Evolutionary conservation across 2,329 filamentous ascomycete species (phyloP).

Genomic region (Neophaeococcomyces mojaviensis): DNA sequence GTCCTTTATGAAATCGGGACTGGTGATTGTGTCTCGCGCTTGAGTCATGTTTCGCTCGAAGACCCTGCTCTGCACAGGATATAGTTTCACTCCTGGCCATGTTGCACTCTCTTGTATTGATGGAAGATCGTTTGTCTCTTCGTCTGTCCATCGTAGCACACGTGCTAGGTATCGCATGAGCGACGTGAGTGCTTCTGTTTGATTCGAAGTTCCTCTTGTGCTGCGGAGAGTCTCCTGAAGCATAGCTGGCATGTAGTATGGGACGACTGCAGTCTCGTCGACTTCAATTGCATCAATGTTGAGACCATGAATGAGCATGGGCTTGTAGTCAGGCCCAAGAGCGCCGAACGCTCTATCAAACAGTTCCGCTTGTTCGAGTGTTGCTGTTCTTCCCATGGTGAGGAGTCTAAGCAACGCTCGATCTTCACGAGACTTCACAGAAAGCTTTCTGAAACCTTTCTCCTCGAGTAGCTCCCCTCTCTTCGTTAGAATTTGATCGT

Average conservation of each 20-base stretch:
- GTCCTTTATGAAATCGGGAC: slow-evolving; percentile 22
- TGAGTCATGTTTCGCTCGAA: slow-evolving; percentile 27
- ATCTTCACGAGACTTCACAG: slow-evolving; percentile 22
- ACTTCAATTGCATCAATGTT: slow-evolving; percentile 30
- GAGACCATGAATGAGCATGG: slow-evolving; percentile 25
- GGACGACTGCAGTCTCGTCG: slow-evolving; percentile 29
- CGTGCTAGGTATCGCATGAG: slow-evolving; percentile 26
- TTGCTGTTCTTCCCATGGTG: slow-evolving; percentile 31
- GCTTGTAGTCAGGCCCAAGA: slow-evolving; percentile 17
- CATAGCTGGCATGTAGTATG: slow-evolving; percentile 34
- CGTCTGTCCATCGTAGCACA: slow-evolving; percentile 17
- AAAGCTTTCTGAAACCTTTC: slow-evolving; percentile 26
- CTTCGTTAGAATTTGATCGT: slow-evolving; percentile 28
- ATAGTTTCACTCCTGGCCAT: slow-evolving; percentile 8
- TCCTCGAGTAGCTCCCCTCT: slow-evolving; percentile 25
- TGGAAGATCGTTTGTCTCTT: slow-evolving; percentile 9
- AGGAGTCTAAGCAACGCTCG: slow-evolving; percentile 32
- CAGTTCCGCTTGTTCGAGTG: slow-evolving; percentile 25
- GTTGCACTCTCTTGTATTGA: background rate
- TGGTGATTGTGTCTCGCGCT: slow-evolving; percentile 24
- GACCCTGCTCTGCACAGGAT: slow-evolving; percentile 18
- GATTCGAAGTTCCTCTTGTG: slow-evolving; percentile 15
- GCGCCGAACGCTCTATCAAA: slow-evolving; percentile 26
- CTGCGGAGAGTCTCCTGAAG: slow-evolving; percentile 27
- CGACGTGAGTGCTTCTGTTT: slow-evolving; percentile 23